Evolutionary conservation across 805 yeast genomes (phyloP).

Genomic region (Candida xyloterini): DNA sequence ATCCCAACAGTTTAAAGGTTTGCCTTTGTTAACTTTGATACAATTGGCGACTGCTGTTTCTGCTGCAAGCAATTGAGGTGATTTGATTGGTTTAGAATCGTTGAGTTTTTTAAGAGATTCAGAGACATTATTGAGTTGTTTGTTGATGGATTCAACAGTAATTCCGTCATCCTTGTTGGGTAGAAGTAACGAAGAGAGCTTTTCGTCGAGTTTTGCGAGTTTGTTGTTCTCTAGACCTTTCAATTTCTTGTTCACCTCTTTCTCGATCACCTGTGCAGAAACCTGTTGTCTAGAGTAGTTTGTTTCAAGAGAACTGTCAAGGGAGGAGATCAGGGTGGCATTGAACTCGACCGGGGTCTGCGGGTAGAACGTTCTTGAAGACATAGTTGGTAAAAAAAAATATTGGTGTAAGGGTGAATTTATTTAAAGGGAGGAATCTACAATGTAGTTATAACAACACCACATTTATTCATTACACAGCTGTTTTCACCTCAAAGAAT

Average conservation of each 20-base stretch:
- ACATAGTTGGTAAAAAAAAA: slow-evolving; percentile 4
- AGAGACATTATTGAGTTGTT: slow-evolving; percentile 35
- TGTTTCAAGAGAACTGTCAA: slow-evolving; percentile 57
- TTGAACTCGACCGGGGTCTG: slow-evolving; percentile 66
- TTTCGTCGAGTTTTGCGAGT: slow-evolving; percentile 47
- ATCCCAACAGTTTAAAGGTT: slow-evolving; percentile 78
- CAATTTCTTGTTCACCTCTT: slow-evolving; percentile 58
- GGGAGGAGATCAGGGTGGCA: slow-evolving; percentile 58
- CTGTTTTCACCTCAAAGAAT: slow-evolving; percentile 92
- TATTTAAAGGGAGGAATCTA: background rate
- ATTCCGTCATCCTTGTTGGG: slow-evolving; percentile 29
- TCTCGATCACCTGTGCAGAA: slow-evolving; percentile 63
- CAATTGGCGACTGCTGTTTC: slow-evolving; percentile 56
- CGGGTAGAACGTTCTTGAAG: slow-evolving; percentile 62
- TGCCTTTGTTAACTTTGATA: slow-evolving; percentile 58
- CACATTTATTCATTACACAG: slow-evolving; percentile 47
- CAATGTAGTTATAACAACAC: background rate
- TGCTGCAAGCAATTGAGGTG: slow-evolving; percentile 42
- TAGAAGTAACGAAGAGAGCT: slow-evolving; percentile 42
- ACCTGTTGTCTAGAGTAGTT: slow-evolving; percentile 70
- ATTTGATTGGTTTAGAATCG: slow-evolving; percentile 27
- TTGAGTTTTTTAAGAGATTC: slow-evolving; percentile 34
- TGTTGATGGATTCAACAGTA: slow-evolving; percentile 29
- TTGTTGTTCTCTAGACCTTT: slow-evolving; percentile 52
- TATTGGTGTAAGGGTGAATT: slow-evolving; percentile 8